Evolutionary conservation across 2,329 filamentous ascomycete genomes (phyloP), one percentile per base, ranked within the genome.

Genomic region (Hypoxylon sp.): DNA sequence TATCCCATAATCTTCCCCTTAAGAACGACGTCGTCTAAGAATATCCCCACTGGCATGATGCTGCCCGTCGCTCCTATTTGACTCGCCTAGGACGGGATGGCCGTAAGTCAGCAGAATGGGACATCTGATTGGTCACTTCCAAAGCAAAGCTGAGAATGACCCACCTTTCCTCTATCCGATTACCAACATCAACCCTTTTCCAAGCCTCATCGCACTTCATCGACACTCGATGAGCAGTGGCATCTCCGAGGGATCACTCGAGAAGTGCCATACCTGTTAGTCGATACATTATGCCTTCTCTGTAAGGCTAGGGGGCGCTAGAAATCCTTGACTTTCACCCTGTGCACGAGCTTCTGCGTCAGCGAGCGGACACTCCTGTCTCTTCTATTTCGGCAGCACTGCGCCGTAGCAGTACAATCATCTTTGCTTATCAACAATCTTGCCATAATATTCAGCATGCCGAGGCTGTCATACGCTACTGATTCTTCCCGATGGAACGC

Each of bases 401-500:
- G 26, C 26, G 6, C 13, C n/a, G 26, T 23, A 20, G 42, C 26
- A 45, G 18, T 9, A 10, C n/a, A 9, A 27, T 26, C 24, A 11
- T 13, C 23, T 24, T 24, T 2, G 5, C 13, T 37, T 15, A 2
- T 31, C 15, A 26, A 33, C 10, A 2, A 5, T 17, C 20, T 24
- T 8, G 10, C n/a, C 7, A 49, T 7, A 26, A 37, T 38, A 43
- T 17, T 8, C 29, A 47, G 15, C 11, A 56, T 56, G 47, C 35
- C 53, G 10, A 37, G 18, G 24, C 38, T 18, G 46, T 45, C 46
- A 45, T 56, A 50, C 23, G 35, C 31, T 21, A 33, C 47, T 40
- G 53, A 56, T 15, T 41, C 53, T 40, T 50, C 53, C 24, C 53
- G 53, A 18, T 56, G 53, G 53, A 56, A 41, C n/a, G 53, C 53